Evolutionary conservation across 1,284 basidiomycete species (phyloP), one percentile per base, ranked within the genome.

Genomic region (Fomitopsis pinicola): DNA sequence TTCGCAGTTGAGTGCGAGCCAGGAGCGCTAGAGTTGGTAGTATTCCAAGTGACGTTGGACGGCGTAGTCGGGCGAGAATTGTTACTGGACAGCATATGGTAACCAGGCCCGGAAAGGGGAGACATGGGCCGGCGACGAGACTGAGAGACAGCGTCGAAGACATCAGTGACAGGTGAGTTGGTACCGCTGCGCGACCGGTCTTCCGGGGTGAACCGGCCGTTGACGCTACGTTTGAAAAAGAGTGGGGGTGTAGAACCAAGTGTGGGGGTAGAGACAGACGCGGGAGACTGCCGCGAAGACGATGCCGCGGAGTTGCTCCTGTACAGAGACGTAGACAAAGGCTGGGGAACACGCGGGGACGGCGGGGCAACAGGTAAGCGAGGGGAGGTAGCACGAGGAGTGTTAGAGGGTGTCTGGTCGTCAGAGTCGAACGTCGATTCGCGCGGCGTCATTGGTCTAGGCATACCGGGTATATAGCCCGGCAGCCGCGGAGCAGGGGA

Each of bases 381-480:
- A 44, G 89, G 87, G 3, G 87, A 86, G 28, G 84, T 86, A 17
- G 91, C 90, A 62, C 91, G 87, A 60, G 91, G 91, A 2, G 91
- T 93, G 22, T 87, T 88, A n/a, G 89, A 88, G 33, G 88, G 83
- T 12, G 78, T 76, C 66, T 82, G 80, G 62, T 91, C 88, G 61
- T 92, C 90, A 46, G 80, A 70, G 59, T 91, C 90, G 55, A 83
- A 75, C 28, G 74, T 69, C 5, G 74, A 74, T 63, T 90, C 87
- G 62, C 84, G 84, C 26, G 91, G 91, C 10, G 91, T 93, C 86
- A 92, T 91, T 14, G 91, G 91, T 53, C 91, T 80, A 38, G 89
- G 89, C 91, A 93, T 93, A 5, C 91, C 91, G 42, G 91, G 91
- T 61, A 92, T 86, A 73, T 93, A 93, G n/a, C 91, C 91, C 59